A percentile compares a stretch with the other conserved stretches of the same genome.
phyloP scores from a whole-genome alignment of 2,329 filamentous ascomycete species.

The Epichloe elymi region DNA sequence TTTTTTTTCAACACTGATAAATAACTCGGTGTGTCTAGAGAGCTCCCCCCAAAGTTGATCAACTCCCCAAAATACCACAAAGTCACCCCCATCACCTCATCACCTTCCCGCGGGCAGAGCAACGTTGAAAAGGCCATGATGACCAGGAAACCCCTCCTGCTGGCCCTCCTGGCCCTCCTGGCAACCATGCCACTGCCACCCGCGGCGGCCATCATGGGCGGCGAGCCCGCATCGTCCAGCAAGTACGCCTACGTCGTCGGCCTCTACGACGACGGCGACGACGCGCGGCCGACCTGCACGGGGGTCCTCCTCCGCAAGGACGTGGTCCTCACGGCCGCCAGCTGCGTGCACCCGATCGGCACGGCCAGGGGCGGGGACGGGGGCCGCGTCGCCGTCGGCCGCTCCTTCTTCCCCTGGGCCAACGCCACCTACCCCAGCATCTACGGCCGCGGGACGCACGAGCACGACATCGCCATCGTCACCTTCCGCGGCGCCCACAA shows the following conservation, averaged over 20 bases:
- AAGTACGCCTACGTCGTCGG: slow-evolving; percentile 1
- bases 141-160: too few relatives aligned
- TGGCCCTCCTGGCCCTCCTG: too few relatives aligned
- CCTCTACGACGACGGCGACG: not conserved
- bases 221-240: not conserved
- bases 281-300: not conserved
- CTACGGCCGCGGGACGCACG: not conserved
- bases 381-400: not conserved
- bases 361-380: too few relatives aligned
- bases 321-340: slow-evolving; percentile 1
- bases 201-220: not conserved
- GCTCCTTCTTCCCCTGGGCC: not conserved
- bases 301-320: not conserved
- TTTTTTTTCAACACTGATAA: too few relatives aligned
- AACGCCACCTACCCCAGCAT: not conserved
- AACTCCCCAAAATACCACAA: too few relatives aligned
- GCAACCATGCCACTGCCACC: not conserved
- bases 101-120: too few relatives aligned
- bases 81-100: too few relatives aligned
- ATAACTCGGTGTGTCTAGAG: too few relatives aligned
- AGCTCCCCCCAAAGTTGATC: too few relatives aligned
- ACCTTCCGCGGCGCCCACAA: not conserved
- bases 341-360: not conserved
- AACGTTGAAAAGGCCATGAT: too few relatives aligned
- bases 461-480: slow-evolving; percentile 2